These are phyloP conservation scores for Glarea lozoyensis DNA, from an alignment of 495 filamentous ascomycete genomes.

Conservation along the genomic window DNA sequence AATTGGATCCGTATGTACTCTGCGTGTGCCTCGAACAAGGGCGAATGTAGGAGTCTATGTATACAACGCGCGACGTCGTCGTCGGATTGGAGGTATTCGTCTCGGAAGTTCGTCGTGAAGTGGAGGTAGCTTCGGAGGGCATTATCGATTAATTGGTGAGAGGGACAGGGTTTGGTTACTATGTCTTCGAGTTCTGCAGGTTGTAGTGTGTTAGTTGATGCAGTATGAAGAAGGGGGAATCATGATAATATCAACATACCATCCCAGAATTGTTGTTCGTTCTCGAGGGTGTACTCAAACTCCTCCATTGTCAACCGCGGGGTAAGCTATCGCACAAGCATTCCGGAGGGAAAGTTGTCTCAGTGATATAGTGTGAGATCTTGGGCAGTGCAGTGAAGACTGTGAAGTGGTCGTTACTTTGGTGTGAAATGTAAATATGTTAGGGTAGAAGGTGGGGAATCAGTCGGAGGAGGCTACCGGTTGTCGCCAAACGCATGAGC, in stretches of 20 bases:
- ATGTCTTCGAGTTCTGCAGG: conserved; percentile 70
- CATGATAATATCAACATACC: conserved; percentile 61
- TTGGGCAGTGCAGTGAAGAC: too few relatives aligned
- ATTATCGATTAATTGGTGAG: conserved; percentile 77
- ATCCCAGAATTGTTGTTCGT: conserved; percentile 88
- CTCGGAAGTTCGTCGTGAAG: conserved; percentile 71
- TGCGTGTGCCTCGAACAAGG: conserved; percentile 60
- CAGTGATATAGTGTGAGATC: too few relatives aligned
- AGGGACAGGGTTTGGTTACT: conserved; percentile 60
- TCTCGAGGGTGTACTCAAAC: conserved; percentile 63
- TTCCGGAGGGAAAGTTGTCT: too few relatives aligned
- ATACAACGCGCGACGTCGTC: conserved; percentile 79
- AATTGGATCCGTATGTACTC: conserved; percentile 92
- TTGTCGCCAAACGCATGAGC: too few relatives aligned
- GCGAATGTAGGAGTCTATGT: conserved; percentile 68
- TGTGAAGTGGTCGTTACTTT: too few relatives aligned
- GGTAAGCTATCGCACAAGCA: conserved; percentile 2
- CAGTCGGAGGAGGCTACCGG: too few relatives aligned
- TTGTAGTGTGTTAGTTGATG: too few relatives aligned
- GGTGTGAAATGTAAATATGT: too few relatives aligned
- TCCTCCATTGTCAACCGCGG: conserved; percentile 37
- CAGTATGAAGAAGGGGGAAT: too few relatives aligned
- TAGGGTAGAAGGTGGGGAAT: too few relatives aligned
- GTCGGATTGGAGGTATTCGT: conserved; percentile 73
- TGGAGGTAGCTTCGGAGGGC: conserved; percentile 74